These are phyloP conservation scores for Russula griseocarnosa DNA, from an alignment of 768 basidiomycete species.

Conservation along the genomic window DNA sequence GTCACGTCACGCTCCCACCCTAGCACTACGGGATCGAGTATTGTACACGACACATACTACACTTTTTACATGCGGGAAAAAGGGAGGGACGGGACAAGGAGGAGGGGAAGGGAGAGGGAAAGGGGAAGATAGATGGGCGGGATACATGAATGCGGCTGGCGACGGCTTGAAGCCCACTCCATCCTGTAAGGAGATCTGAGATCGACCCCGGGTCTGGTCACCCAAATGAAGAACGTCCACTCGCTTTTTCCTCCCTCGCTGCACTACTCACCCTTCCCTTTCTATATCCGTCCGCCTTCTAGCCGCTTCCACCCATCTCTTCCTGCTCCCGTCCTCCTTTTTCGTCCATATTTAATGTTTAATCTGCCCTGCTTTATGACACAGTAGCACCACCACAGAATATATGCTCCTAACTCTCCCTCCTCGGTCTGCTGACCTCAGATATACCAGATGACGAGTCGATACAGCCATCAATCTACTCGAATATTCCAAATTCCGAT, in stretches of 20 bases:
- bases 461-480: slow-evolving; percentile 2
- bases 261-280: slow-evolving; percentile 20
- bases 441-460: no score
- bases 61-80: slow-evolving; percentile 27
- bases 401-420: background rate
- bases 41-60: slow-evolving; percentile 17
- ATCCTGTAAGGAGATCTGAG: slow-evolving; percentile 30
- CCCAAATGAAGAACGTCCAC: slow-evolving; percentile 29
- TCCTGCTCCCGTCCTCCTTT: slow-evolving; percentile 10
- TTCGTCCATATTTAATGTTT: background rate
- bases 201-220: slow-evolving; percentile 29
- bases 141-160: slow-evolving; percentile 29
- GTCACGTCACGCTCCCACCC: slow-evolving; percentile 29
- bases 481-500: slow-evolving; percentile 24
- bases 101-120: slow-evolving; percentile 26
- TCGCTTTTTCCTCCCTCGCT: slow-evolving; percentile 27
- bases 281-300: slow-evolving; percentile 27
- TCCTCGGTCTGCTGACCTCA: slow-evolving; percentile 17
- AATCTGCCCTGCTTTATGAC: background rate
- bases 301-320: slow-evolving; percentile 9
- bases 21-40: slow-evolving; percentile 19
- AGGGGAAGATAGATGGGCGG: slow-evolving; percentile 28
- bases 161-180: slow-evolving; percentile 29
- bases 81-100: slow-evolving; percentile 26
- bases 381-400: background rate